Evolutionary conservation across 495 filamentous ascomycete genomes (phyloP), one percentile per base, ranked within the genome.

Genomic region (Schizothecium vesticola): DNA sequence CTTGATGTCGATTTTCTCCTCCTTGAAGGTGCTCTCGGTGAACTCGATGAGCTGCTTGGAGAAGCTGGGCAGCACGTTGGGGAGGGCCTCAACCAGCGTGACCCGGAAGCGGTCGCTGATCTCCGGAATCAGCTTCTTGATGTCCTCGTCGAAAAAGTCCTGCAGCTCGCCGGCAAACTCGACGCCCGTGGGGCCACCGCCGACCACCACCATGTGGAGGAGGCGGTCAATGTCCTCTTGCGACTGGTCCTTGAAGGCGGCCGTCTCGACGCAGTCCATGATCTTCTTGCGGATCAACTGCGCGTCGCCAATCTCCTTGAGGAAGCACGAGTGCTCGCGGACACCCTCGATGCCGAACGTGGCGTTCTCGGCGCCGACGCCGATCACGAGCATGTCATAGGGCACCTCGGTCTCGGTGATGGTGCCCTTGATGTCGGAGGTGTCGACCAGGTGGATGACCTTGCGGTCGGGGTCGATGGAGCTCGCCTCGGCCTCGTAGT

Each of bases 261-360:
- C 94, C 13, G 93, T 97, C 83, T 99, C 95, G 69, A 96, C 91
- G 77, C 96, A 98, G 84, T 99, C 96, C 95, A 99, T 98, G 83
- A 99, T 96, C 79, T 92, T 91, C 83, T 92, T 97, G 74, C 95
- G 92, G 75, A 99, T 98, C 71, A 88, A 86, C 79, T 98, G 94
- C 36, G 95, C 94, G 78, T 99, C 95, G 67, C 84, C 87, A 70
- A 99, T 96, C 81, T 99, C 95, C 86, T 98, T 98, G 74, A 99
- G 82, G 87, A 99, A 99, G 86, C 93, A 97, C 69, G 91, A 93
- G 85, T 99, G 78, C 80, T 99, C 94, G 69, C 89, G 89, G 61
- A 99, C 95, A 79, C 95, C 95, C 28, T 91, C 91, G 74, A 99
- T 98, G 74, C 94, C 95, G 73, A 99, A 99, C 59, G 95, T 99